Percentiles rank a stretch among this genome's conserved stretches.
Evolutionary conservation across 495 filamentous ascomycete genomes (phyloP).

Genomic region (Trichocladium antarcticum): DNA sequence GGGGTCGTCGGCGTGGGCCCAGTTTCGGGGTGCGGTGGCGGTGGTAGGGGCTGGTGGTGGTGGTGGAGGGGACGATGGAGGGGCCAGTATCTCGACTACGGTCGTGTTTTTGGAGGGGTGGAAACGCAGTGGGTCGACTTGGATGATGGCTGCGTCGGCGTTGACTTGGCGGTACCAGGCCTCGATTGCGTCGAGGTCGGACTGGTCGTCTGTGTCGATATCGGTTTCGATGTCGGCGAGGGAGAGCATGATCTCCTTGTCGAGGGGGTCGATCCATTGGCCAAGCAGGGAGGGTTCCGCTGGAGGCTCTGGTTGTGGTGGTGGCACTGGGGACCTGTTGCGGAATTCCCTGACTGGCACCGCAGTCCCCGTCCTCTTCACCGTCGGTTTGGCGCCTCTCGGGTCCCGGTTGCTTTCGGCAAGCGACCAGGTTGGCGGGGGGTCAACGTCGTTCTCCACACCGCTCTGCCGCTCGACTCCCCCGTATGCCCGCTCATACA

Average conservation of each 20-base stretch:
- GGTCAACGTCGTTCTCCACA: constrained; percentile 18
- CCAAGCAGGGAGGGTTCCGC: not conserved
- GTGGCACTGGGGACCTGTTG: not conserved
- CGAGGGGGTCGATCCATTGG: not conserved
- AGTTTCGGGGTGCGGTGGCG: not conserved
- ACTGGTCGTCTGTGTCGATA: constrained; percentile 5
- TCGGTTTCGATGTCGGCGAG: not conserved
- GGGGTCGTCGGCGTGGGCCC: not conserved
- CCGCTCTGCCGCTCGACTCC: constrained; percentile 23
- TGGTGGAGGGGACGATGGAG: not conserved
- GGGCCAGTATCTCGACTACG: not conserved
- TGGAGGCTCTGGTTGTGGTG: not conserved
- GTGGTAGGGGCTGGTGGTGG: constrained; percentile 1
- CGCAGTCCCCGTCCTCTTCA: not conserved
- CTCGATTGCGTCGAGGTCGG: constrained; percentile 25
- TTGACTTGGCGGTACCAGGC: constrained; percentile 25
- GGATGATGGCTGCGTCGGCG: not conserved
- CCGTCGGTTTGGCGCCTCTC: not conserved
- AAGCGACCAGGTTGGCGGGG: constrained; percentile 13
- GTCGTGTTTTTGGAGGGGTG: not conserved
- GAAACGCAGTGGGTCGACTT: constrained; percentile 4
- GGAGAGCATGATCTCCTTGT: constrained; percentile 13
- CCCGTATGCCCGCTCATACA: constrained; percentile 48
- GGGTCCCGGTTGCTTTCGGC: not conserved
- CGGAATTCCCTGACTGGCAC: not conserved